Evolutionary conservation across 2,329 filamentous ascomycete genomes (phyloP), one percentile per base, ranked within the genome.

Genomic region (Paraphoma chrysanthemicola): DNA sequence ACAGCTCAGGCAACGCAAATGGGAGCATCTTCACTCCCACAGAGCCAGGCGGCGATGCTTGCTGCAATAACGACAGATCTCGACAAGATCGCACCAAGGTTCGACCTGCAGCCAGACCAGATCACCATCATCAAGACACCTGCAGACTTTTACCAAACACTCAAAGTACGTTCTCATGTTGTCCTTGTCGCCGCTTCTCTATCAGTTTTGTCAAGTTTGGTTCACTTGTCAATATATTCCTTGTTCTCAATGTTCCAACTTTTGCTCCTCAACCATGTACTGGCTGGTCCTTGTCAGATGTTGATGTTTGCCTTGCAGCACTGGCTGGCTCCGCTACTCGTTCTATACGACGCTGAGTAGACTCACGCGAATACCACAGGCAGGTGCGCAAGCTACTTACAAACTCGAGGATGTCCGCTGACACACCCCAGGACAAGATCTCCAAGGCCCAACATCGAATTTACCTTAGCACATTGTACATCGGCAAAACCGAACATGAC

Each of bases 401-500:
- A 23, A 23, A 2, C 23, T 17, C 18, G 16, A 6, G 23, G 9
- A 18, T 46, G 3, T 9, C 7, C 18, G 46, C 64, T 70, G 58
- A 74, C 55, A 30, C 7, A 0, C 6, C 7, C 10, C 49, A 75
- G 72, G 50, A 85, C 61, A 96, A 93, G 79, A 97, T 99, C 72
- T 86, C 85, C 50, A 86, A 85, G 60, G 95, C 95, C 9, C 87
- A 92, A 75, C 83, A 80, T 50, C 86, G 91, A 57, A 90, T 99
- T 64, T 99, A 96, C 74, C 81, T 99, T 48, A 96, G 93, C n/a
- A 99, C 95, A 0, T 81, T 99, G 50, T 99, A 99, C 75, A 95
- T 99, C 73, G 95, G 95, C 61, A 96, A 94, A 76, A 90, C 90
- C 1, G 95, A 99, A 78, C 85, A 89, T 77, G 95, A 98, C 67